Evolutionary conservation across 177 flowering plant species (phyloP).

Genomic region (Vitis hybrid): DNA sequence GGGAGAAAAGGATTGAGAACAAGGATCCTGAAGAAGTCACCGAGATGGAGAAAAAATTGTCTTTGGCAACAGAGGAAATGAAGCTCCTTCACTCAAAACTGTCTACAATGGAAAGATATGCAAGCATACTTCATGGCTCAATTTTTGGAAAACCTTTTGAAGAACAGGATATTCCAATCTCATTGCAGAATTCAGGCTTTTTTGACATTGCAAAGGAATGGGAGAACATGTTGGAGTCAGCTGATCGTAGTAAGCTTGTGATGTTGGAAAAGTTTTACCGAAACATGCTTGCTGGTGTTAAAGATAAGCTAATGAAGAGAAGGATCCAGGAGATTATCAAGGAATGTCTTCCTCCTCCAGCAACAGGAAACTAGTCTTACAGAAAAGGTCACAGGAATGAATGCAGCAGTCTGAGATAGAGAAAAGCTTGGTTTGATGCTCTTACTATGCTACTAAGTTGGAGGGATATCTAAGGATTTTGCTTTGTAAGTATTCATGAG

Average conservation of each 20-base stretch:
- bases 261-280: constrained; percentile 72
- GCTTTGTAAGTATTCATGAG: too few relatives aligned
- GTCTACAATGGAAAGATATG: constrained; percentile 60
- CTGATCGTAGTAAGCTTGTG: constrained; percentile 49
- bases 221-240: constrained; percentile 78
- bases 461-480: too few relatives aligned
- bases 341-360: constrained; percentile 54
- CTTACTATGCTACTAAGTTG: too few relatives aligned
- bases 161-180: constrained; percentile 60
- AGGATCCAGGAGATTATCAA: constrained; percentile 66
- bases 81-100: constrained; percentile 59
- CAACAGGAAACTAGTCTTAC: constrained; percentile 5
- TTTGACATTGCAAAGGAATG: constrained; percentile 74
- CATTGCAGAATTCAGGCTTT: constrained; percentile 41
- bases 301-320: constrained; percentile 75
- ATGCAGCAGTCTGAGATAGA: too few relatives aligned
- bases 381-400: too few relatives aligned
- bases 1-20: constrained; percentile 14
- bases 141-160: constrained; percentile 70
- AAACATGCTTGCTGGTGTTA: constrained; percentile 71
- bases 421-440: too few relatives aligned
- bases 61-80: constrained; percentile 54
- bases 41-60: constrained; percentile 45
- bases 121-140: constrained; percentile 72
- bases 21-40: constrained; percentile 16